Evolutionary conservation across 192 early-diverging fungal species (phyloP).

Genomic region (Coemansia sp.): DNA sequence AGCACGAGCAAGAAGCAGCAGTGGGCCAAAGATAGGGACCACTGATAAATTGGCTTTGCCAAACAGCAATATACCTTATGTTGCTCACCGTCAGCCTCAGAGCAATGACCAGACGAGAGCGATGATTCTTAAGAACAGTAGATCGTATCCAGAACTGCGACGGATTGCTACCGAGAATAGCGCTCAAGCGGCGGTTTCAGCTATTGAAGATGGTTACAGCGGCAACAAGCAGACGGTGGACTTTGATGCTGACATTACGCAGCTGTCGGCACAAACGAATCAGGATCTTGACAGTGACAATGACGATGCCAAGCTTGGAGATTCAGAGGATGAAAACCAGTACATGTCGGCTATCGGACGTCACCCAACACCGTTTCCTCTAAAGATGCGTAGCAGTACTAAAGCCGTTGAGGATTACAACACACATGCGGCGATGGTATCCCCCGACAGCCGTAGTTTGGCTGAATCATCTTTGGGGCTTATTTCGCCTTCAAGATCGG

Average conservation of each 20-base stretch:
- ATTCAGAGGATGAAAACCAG: constrained; percentile 11
- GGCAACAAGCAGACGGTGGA: background rate
- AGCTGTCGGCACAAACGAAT: constrained; percentile 1
- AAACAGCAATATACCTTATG: background rate
- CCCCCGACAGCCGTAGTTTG: background rate
- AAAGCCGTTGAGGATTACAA: background rate
- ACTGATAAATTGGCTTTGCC: background rate
- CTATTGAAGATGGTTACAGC: background rate
- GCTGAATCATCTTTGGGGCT: background rate
- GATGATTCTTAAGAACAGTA: constrained; percentile 20
- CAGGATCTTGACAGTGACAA: constrained; percentile 5
- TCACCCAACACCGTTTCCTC: constrained; percentile 44
- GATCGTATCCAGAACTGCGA: constrained; percentile 37
- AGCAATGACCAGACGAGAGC: background rate
- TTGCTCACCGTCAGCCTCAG: background rate
- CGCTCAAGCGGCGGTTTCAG: constrained; percentile 25
- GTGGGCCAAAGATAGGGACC: constrained; percentile 1
- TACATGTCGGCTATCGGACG: constrained; percentile 37
- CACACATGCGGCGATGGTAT: background rate
- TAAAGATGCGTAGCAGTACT: constrained; percentile 3
- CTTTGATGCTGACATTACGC: background rate
- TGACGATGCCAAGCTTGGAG: background rate
- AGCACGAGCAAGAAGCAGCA: constrained; percentile 13
- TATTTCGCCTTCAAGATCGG: background rate
- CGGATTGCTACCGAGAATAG: constrained; percentile 42